Evolutionary conservation across 1,139 yeast species (phyloP), one percentile per base, ranked within the genome.

Genomic region (Diutina pseudorugosa): DNA sequence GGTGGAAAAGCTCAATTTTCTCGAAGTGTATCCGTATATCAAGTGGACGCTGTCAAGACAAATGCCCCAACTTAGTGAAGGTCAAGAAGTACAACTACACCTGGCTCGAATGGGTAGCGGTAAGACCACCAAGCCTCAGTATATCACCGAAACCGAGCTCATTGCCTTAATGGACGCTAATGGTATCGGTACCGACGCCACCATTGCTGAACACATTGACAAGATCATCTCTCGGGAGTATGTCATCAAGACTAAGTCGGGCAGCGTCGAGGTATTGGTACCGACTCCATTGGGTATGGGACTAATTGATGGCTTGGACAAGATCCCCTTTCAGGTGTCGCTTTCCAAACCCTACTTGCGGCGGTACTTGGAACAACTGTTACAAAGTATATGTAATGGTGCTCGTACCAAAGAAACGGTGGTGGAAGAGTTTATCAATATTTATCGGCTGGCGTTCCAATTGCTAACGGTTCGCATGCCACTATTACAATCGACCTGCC

Each of bases 111-210:
- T 94, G 63, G 77, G 77, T 53, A 81, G 80, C 21, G 97, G 98
- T 0, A 75, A 76, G 54, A 93, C 98, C 0, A 64, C 83, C 0
- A 82, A 96, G 0, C 98, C 98, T 0, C 70, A 71, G 42, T 85
- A 82, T 53, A 77, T 94, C 75, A 91, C 98, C 0, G 99, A 94
- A 66, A 77, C 96, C 0, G 98, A 93, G 61, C 73, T 94, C 41
- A 89, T 94, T 68, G 85, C 90, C 11, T 69, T 93, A 52, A 94
- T 94, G 99, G 98, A 94, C 69, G 88, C 82, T 6, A 94, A 94
- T 67, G 98, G 98, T 0, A 94, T 94, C 51, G 99, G 99, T 1
- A 94, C 99, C 0, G 99, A 94, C 70, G 98, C 99, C 1, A 94
- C 99, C 0, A 94, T 94, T 69, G 98, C 98, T 0, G 98, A 93